These are phyloP conservation scores for Polyporus tsugae DNA, from an alignment of 1,284 basidiomycete genomes.

Conservation along the genomic window DNA sequence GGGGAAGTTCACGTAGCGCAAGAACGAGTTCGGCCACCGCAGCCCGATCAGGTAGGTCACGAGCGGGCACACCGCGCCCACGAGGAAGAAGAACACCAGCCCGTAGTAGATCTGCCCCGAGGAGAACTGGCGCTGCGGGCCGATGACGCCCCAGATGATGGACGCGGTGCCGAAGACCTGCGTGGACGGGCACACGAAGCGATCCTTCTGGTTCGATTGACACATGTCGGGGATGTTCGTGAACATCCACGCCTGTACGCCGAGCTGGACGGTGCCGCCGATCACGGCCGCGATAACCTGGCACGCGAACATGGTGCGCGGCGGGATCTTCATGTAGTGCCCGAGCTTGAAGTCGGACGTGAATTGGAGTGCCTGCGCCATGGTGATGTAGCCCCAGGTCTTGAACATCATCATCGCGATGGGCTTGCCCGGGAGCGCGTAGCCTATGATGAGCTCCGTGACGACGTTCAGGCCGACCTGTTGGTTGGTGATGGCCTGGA, in stretches of 20 bases:
- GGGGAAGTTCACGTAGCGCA: conserved; percentile 82
- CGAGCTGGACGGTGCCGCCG: conserved; percentile 70
- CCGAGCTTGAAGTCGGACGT: conserved; percentile 77
- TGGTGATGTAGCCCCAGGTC: conserved; percentile 56
- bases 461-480: conserved; percentile 59
- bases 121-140: conserved; percentile 51
- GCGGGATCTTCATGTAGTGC: conserved; percentile 78
- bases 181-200: conserved; percentile 59
- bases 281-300: conserved; percentile 72
- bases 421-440: conserved; percentile 55
- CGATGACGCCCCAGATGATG: conserved; percentile 50
- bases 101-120: conserved; percentile 50
- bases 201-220: conserved; percentile 51
- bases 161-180: conserved; percentile 43
- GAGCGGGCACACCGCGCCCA: conserved; percentile 52
- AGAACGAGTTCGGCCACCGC: conserved; percentile 56
- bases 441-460: conserved; percentile 59
- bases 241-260: conserved; percentile 76
- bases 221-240: conserved; percentile 64
- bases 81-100: conserved; percentile 56
- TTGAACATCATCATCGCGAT: conserved; percentile 67
- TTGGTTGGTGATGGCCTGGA: conserved; percentile 63
- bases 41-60: conserved; percentile 45
- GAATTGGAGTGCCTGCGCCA: conserved; percentile 54
- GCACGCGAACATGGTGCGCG: conserved; percentile 62